These are phyloP conservation scores for Fusarium denticulatum DNA, from an alignment of 2,329 filamentous ascomycete species.

Conservation along the genomic window DNA sequence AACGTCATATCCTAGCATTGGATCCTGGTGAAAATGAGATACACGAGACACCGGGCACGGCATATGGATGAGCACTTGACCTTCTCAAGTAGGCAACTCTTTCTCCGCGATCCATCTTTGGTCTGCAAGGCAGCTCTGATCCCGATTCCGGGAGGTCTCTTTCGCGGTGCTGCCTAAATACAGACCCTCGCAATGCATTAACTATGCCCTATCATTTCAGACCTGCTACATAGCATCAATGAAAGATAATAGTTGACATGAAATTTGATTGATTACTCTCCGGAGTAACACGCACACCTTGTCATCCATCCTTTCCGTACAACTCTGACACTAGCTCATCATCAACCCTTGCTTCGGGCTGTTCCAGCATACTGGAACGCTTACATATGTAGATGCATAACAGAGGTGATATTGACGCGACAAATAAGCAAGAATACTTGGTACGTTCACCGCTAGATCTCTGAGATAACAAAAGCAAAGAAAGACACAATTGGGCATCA, in stretches of 20 bases:
- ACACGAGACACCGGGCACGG: conserved; percentile 23
- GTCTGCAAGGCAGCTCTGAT: conserved; percentile 16
- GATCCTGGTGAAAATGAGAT: neutral
- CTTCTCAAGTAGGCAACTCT: conserved; percentile 14
- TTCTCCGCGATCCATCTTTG: conserved; percentile 11
- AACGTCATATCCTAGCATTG: conserved; percentile 21
- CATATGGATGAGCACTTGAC: conserved; percentile 13
- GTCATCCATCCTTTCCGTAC: conserved; percentile 28
- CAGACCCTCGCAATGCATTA: neutral
- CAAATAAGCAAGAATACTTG: conserved; percentile 15
- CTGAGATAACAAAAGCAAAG: neutral
- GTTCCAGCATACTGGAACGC: conserved; percentile 26
- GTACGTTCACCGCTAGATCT: neutral
- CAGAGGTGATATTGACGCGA: conserved; percentile 8
- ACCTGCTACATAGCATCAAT: neutral
- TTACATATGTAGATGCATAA: conserved; percentile 5
- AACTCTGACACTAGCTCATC: conserved; percentile 25
- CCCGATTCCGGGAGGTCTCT: neutral
- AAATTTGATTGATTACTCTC: neutral
- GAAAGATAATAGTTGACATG: neutral
- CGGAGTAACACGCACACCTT: conserved; percentile 30
- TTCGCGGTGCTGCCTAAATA: neutral
- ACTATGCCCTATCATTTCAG: neutral
- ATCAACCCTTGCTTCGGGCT: conserved; percentile 22
- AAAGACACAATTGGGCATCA: neutral